Conservation (phyloP, 345 rosid genomes). For the Citrus australasica region DNA sequence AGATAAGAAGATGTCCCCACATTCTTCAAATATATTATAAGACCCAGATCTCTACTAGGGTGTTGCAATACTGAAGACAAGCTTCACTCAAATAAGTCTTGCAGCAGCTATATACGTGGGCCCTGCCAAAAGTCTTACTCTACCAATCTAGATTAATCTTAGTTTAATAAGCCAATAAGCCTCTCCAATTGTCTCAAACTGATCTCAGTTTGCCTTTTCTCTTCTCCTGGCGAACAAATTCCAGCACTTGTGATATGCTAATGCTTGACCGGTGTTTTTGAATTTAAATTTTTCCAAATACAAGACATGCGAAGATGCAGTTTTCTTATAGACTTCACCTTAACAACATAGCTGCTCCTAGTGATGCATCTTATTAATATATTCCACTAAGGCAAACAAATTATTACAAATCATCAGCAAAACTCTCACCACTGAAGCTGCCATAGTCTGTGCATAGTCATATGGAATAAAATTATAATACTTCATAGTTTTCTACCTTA, state of each 20-base stretch:
- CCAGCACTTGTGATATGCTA: background rate
- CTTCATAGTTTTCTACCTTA: background rate
- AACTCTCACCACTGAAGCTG: background rate
- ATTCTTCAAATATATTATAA: background rate
- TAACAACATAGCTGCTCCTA: background rate
- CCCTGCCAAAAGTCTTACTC: background rate
- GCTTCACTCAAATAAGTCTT: background rate
- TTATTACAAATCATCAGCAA: background rate
- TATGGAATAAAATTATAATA: background rate
- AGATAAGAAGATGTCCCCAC: background rate
- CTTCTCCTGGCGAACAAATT: background rate
- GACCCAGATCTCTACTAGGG: background rate
- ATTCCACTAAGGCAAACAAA: background rate
- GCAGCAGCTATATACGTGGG: background rate
- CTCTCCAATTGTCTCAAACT: background rate
- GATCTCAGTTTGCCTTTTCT: background rate
- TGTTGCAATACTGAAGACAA: background rate
- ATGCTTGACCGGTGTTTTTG: background rate
- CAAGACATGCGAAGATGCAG: background rate
- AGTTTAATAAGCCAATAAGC: background rate
- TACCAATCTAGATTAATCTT: background rate
- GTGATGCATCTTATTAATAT: background rate
- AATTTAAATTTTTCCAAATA: background rate
- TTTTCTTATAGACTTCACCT: background rate
- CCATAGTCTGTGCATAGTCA: background rate